Base-by-base conservation (phyloP, 2,329 filamentous ascomycete species). In the Fusarium pininemorale region DNA sequence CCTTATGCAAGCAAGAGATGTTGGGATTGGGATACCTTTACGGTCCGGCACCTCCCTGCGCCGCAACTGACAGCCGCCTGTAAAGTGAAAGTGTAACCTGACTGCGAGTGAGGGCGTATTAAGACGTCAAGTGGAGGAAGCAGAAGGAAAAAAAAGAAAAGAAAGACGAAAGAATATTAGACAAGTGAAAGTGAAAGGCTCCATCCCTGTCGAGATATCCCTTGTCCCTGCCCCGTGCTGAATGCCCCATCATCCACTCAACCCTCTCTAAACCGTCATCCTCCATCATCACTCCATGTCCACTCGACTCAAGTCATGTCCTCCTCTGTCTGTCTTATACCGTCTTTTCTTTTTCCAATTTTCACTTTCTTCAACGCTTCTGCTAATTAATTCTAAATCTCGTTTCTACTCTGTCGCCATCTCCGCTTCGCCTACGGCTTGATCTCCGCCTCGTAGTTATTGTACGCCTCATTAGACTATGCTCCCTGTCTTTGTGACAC, bases 201-300 rank as follows among this genome's bases (percentile, higher is more conserved):
- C 50, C 48, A 69, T 58, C 73, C 73, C 53, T 63, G 73, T 69
- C 73, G 15, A 38, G 35, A 53, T 57, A 30, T 69, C 73, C 74
- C 74, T 76, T 77, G 75, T 77, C 75, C 75, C 45, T 77, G 75
- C 74, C 74, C 75, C 70, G 74, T 75, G 74, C 67, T 70, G 70
- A 77, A 77, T 77, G 75, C 67, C 75, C 75, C 75, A 74, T 75
- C 74, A 63, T 72, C 74, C 70, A 72, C 71, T 69, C 65, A 62
- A 66, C 60, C 70, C 70, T 59, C 58, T 72, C 54, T 54, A 68
- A 67, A 56, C 50, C 69, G 62, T 69, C 69, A 53, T 63, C 63
- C 60, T 68, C 53, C 70, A 75, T 75, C 63, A 65, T 68, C 63
- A 64, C 64, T 16, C 38, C 56, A 56, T 66, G 53, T 66, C 57